phyloP scores from a whole-genome alignment of 805 yeast species.

The Pichia paraexigua region DNA sequence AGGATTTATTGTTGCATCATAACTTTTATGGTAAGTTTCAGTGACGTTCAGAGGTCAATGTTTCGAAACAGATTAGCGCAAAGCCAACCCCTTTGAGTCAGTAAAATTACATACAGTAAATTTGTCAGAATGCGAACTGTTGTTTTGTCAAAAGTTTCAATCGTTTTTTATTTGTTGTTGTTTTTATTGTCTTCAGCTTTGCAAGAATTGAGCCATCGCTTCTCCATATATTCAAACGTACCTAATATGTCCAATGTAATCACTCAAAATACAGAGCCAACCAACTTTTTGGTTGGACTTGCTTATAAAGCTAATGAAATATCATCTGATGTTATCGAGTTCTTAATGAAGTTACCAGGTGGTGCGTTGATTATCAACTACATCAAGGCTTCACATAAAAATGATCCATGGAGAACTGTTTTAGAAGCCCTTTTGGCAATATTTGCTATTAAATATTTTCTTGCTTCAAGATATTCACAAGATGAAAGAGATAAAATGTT shows the following conservation, averaged over 20 bases:
- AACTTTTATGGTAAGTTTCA: not conserved
- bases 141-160: no score
- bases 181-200: not conserved
- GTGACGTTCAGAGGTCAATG: no score
- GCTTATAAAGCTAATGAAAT: conserved; percentile 20
- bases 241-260: not conserved
- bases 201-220: not conserved
- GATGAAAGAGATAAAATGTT: conserved; percentile 64
- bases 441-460: conserved; percentile 78
- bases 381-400: conserved; percentile 76
- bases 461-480: conserved; percentile 68
- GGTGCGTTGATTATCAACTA: conserved; percentile 57
- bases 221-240: not conserved
- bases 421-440: conserved; percentile 69
- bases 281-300: conserved; percentile 20
- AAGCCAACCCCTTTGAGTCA: not conserved
- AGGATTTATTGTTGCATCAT: no score
- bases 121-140: not conserved
- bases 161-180: not conserved
- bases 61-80: not conserved
- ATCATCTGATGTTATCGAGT: conserved; percentile 19
- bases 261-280: conserved; percentile 11
- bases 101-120: no score
- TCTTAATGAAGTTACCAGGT: conserved; percentile 39
- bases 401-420: conserved; percentile 87